A percentile compares a stretch with the other conserved stretches of the same genome.
phyloP scores from a whole-genome alignment of 1,139 yeast genomes.

The Debaryomyces robertsiae region DNA sequence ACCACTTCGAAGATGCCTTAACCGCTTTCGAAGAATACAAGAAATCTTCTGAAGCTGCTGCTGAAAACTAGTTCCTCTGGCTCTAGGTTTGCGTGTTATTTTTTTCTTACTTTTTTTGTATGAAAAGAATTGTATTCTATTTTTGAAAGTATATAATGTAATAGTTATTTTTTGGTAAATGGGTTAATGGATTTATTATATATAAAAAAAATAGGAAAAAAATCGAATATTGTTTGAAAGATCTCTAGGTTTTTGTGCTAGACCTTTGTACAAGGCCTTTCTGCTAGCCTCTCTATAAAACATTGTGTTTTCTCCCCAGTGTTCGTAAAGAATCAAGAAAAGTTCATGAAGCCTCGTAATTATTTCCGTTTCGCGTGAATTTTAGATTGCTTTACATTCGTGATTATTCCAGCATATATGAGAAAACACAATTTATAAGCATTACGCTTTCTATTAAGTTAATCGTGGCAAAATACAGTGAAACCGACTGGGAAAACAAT shows the following conservation, averaged over 20 bases:
- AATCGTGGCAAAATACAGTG: not conserved
- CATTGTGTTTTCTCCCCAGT: no score
- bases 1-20: constrained; percentile 93
- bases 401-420: constrained; percentile 4
- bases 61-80: constrained; percentile 24
- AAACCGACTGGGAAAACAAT: not conserved
- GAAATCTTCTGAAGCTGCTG: constrained; percentile 44
- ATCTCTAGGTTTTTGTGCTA: no score
- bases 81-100: constrained; percentile 8
- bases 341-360: not conserved
- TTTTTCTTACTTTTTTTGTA: constrained; percentile 13
- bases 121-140: constrained; percentile 20
- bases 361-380: constrained; percentile 3
- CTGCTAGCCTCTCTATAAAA: no score
- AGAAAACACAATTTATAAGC: constrained; percentile 1
- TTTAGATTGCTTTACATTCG: not conserved
- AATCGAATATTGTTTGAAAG: constrained; percentile 15
- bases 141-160: constrained; percentile 31
- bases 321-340: not conserved
- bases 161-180: constrained; percentile 25
- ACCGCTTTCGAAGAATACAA: constrained; percentile 89
- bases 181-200: constrained; percentile 37
- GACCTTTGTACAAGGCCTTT: no score
- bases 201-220: constrained; percentile 28
- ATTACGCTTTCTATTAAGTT: not conserved